Base-by-base conservation (phyloP, 2,329 filamentous ascomycete species). In the Trichophyton simii region DNA sequence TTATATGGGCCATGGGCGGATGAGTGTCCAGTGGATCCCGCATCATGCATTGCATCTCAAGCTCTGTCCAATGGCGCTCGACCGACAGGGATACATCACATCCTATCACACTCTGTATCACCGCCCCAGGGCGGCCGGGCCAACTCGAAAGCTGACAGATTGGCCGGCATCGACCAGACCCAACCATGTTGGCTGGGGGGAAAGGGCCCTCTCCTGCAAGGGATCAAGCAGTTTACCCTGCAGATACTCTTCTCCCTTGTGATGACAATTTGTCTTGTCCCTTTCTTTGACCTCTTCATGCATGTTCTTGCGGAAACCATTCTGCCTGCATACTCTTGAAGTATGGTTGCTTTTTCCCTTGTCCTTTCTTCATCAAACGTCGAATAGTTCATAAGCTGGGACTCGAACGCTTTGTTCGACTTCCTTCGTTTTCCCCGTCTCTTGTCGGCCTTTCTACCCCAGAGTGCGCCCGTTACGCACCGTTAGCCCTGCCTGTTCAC, bases 81-180 rank as follows among this genome's bases (percentile, higher is more conserved):
- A 55, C n/a, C 15, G 25, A 55, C 52, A 7, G 18, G 52, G 52
- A 20, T 38, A 34, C n/a, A 55, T 55, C 52, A 55, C 52, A 55
- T 55, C 52, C 41, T 34, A 55, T 55, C 52, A 55, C 52, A 55
- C 46, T 55, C 28, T 55, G 52, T 55, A 55, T 55, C 52, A 55
- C 52, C 15, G n/a, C 52, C n/a, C n/a, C n/a, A 55, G 52, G 28
- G 18, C 52, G 52, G 52, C 52, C 52, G 31, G 41, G 13, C 52
- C 52, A 52, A 28, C 46, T 5, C 25, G 46, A 22, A 28, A 28
- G 52, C 52, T 36, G 52, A 20, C 52, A 20, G 52, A 55, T 55
- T 55, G 52, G 52, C 52, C 13, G 8, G 52, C 28, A 36, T 36
- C 52, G 9, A n/a, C 13, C 52, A 55, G 52, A 34, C 11, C 20